phyloP scores from a whole-genome alignment of 2,329 filamentous ascomycete genomes.

The Lithohypha guttulata region DNA sequence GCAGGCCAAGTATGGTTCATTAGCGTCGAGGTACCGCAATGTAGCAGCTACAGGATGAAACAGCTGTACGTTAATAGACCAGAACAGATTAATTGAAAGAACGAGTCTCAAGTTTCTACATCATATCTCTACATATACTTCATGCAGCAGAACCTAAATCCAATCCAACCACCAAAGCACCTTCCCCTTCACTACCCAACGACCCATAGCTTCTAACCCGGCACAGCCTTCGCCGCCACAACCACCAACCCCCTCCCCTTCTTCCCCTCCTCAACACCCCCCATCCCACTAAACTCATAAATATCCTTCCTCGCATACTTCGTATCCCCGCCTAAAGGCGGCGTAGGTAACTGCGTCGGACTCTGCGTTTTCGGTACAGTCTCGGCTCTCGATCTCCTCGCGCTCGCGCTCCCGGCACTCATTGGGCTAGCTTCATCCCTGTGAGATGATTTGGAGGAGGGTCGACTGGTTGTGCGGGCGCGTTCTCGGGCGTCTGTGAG shows the following conservation, averaged over 20 bases:
- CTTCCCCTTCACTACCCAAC: too few species aligned
- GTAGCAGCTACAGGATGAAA: neutral
- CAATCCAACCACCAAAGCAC: too few species aligned
- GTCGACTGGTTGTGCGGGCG: neutral
- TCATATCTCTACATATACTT: too few species aligned
- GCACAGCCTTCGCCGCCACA: too few species aligned
- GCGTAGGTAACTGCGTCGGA: slow-evolving; percentile 5
- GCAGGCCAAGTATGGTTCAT: slow-evolving; percentile 93
- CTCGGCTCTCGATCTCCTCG: neutral
- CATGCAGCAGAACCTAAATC: too few species aligned
- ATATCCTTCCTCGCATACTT: slow-evolving; percentile 5
- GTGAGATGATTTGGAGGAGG: slow-evolving; percentile 1
- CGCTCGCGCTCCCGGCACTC: neutral
- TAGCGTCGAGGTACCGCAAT: slow-evolving; percentile 33
- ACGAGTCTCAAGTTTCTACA: too few species aligned
- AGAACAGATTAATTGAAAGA: too few species aligned
- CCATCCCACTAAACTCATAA: neutral
- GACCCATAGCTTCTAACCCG: too few species aligned
- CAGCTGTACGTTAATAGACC: neutral
- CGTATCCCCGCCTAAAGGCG: neutral
- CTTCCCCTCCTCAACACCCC: neutral
- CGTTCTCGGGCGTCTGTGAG: neutral
- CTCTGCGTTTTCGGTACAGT: slow-evolving; percentile 2
- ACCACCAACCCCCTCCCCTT: too few species aligned
- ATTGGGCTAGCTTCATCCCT: neutral